phyloP scores from a whole-genome alignment of 495 filamentous ascomycete genomes.

The Penicillium paxilli region DNA sequence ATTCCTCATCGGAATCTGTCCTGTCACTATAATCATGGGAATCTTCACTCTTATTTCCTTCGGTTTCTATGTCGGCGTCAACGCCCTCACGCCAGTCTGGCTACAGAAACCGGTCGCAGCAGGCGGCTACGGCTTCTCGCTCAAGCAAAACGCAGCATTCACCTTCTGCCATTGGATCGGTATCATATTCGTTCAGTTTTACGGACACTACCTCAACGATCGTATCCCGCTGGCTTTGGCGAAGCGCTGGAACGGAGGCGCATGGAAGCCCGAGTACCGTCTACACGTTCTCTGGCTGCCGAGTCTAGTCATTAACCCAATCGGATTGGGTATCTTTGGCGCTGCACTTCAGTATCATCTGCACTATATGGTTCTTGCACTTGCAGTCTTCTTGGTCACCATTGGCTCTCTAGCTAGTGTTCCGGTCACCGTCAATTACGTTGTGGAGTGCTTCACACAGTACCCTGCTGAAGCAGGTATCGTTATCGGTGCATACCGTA shows the following conservation, averaged over 20 bases:
- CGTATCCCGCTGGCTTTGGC: conserved; percentile 42
- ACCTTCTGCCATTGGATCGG: conserved; percentile 52
- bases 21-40: conserved; percentile 43
- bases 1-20: conserved; percentile 44
- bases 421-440: conserved; percentile 49
- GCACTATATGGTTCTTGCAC: conserved; percentile 48
- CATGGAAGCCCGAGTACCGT: conserved; percentile 54
- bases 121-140: conserved; percentile 52
- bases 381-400: conserved; percentile 45
- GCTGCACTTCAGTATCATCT: conserved; percentile 46
- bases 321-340: conserved; percentile 51
- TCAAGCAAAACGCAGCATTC: conserved; percentile 47
- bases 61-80: conserved; percentile 42
- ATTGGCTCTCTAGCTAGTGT: conserved; percentile 39
- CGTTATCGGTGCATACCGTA: conserved; percentile 41
- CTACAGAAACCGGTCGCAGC: conserved; percentile 40
- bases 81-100: conserved; percentile 35
- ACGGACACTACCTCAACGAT: conserved; percentile 46
- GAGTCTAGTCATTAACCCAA: conserved; percentile 43
- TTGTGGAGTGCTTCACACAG: conserved; percentile 45
- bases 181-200: conserved; percentile 39
- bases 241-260: conserved; percentile 31
- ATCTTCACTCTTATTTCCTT: conserved; percentile 46
- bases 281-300: conserved; percentile 49
- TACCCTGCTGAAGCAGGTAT: conserved; percentile 44